Conservation (phyloP, 306 rosid genomes). For the Quercus bicolor region DNA sequence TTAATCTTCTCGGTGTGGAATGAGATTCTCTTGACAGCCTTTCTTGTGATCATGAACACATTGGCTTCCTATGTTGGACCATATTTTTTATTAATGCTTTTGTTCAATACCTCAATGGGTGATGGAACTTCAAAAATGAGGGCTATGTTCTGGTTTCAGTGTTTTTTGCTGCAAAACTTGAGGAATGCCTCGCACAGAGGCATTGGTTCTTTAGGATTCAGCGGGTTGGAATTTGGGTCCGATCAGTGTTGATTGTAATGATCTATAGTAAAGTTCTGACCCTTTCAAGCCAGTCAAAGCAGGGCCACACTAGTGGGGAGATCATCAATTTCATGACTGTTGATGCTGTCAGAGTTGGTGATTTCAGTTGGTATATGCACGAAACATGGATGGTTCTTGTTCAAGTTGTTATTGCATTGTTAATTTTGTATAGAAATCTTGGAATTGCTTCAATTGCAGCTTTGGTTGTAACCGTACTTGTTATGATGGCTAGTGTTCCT, state of each 20-base stretch:
- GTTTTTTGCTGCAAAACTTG: conserved; percentile 38
- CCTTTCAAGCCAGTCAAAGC: conserved; percentile 48
- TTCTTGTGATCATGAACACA: conserved; percentile 14
- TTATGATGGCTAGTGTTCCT: conserved; percentile 49
- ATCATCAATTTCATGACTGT: conserved; percentile 47
- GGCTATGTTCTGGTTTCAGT: conserved; percentile 40
- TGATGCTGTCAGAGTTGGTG: conserved; percentile 51
- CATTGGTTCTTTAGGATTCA: conserved; percentile 42
- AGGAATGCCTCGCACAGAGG: conserved; percentile 41
- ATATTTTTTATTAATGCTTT: conserved; percentile 37
- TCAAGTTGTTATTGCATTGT: conserved; percentile 36
- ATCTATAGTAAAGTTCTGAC: conserved; percentile 44
- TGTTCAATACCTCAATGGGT: conserved; percentile 46
- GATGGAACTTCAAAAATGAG: conserved; percentile 25
- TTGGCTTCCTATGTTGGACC: conserved; percentile 51
- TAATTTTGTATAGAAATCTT: conserved; percentile 46
- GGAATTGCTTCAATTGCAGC: conserved; percentile 46
- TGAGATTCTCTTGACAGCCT: conserved; percentile 29
- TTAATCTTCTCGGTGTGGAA: conserved; percentile 34
- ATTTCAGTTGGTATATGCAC: conserved; percentile 35
- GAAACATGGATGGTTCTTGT: conserved; percentile 41
- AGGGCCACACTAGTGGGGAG: conserved; percentile 43
- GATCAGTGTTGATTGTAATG: conserved; percentile 30
- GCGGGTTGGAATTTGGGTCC: conserved; percentile 30
- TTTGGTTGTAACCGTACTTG: conserved; percentile 33